Percentiles rank a stretch among this genome's conserved stretches.
Evolutionary conservation across 306 rosid species (phyloP).

Genomic region (Urtica urens): DNA sequence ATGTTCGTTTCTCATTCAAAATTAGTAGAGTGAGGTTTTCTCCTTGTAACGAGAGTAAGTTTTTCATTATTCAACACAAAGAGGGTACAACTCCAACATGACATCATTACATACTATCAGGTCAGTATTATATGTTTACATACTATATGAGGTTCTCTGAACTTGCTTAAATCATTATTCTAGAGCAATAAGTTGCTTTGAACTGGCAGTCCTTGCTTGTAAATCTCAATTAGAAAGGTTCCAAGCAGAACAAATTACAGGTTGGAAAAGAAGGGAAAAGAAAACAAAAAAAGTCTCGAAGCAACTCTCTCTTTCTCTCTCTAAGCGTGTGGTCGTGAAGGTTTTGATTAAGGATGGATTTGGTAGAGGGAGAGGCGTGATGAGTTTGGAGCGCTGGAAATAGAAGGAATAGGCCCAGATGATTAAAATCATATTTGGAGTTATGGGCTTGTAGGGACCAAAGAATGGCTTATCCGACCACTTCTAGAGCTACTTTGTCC

Average conservation of each 20-base stretch:
- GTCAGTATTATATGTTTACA: no score
- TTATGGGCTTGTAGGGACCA: conserved; percentile 13
- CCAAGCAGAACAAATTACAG: background rate
- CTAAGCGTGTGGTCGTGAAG: background rate
- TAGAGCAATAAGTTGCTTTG: background rate
- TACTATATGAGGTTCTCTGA: background rate
- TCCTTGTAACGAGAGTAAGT: no score
- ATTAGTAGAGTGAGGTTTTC: no score
- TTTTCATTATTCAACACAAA: no score
- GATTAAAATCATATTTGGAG: background rate
- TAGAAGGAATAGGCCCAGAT: conserved; percentile 1
- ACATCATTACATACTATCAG: no score
- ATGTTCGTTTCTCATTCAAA: no score
- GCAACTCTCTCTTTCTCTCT: background rate
- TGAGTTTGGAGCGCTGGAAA: background rate
- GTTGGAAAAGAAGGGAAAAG: background rate
- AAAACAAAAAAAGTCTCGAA: background rate
- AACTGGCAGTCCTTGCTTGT: background rate
- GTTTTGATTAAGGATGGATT: background rate
- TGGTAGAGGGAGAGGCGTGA: background rate
- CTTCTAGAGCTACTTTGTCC: conserved; percentile 8
- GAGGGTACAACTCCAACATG: no score
- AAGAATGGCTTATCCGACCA: background rate
- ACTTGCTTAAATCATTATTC: conserved; percentile 3
- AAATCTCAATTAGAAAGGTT: background rate